phyloP scores from a whole-genome alignment of 257 asterid species.

The Solanum ahanhuiri region DNA sequence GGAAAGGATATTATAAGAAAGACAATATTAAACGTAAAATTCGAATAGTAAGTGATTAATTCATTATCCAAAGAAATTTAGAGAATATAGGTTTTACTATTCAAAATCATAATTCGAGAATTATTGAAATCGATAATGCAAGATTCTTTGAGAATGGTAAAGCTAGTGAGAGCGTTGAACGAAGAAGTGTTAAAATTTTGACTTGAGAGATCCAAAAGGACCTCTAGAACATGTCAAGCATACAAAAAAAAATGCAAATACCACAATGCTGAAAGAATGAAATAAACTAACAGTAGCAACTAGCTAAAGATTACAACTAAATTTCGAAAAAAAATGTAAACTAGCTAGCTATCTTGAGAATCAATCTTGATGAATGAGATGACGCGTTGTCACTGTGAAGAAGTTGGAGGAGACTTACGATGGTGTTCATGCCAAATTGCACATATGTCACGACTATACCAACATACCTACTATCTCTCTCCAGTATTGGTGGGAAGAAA shows the following conservation, averaged over 20 bases:
- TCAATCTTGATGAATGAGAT: neutral
- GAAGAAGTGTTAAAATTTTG: neutral
- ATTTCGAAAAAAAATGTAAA: slow-evolving; percentile 13
- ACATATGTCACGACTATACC: neutral
- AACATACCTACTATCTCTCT: neutral
- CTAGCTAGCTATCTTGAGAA: slow-evolving; percentile 6
- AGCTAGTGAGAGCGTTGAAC: neutral
- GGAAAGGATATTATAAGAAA: neutral
- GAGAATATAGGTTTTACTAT: neutral
- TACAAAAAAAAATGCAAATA: neutral
- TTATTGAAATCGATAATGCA: neutral
- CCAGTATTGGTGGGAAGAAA: neutral
- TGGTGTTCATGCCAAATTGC: neutral
- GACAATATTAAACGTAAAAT: neutral
- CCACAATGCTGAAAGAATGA: slow-evolving; percentile 39
- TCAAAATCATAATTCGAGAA: too few species aligned
- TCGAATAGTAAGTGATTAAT: neutral
- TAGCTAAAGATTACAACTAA: neutral
- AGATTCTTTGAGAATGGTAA: neutral
- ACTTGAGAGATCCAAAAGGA: neutral
- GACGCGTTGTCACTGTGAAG: slow-evolving; percentile 12
- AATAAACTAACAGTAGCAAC: slow-evolving; percentile 28
- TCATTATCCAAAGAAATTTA: neutral
- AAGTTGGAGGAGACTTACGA: neutral
- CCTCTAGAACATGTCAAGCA: neutral